Percentiles rank a stretch among this genome's conserved stretches.
Evolutionary conservation across 257 asterid genomes (phyloP).

Genomic region (Euphrasia confusa): DNA sequence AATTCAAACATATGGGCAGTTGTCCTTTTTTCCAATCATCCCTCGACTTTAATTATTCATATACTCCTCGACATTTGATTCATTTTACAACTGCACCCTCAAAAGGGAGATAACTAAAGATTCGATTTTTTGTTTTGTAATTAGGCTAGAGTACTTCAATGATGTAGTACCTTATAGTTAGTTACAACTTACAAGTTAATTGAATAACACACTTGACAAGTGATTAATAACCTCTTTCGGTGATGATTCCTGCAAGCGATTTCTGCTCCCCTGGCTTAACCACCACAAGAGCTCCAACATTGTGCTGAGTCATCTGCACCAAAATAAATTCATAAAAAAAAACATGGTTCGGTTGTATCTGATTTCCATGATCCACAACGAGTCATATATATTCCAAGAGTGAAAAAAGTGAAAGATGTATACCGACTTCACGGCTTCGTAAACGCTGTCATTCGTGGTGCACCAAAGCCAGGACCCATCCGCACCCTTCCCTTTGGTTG

Average conservation of each 20-base stretch:
- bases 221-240: neutral
- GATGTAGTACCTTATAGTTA: neutral
- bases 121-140: neutral
- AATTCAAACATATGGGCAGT: neutral
- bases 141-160: neutral
- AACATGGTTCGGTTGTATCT: no score
- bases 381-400: neutral
- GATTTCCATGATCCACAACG: no score
- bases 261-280: conserved; percentile 83
- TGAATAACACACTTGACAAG: neutral
- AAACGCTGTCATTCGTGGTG: conserved; percentile 88
- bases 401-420: conserved; percentile 17
- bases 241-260: conserved; percentile 68
- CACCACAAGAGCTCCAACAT: conserved; percentile 97
- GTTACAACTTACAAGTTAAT: neutral
- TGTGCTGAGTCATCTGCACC: conserved; percentile 93
- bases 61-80: neutral
- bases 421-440: conserved; percentile 96
- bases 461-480: conserved; percentile 99
- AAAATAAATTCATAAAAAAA: neutral
- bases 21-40: neutral
- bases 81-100: neutral
- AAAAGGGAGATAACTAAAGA: neutral
- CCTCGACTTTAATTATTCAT: neutral
- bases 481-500: conserved; percentile 71